Percentiles rank a stretch among this genome's conserved stretches.
Conservation (phyloP, 768 basidiomycete genomes). For the Serendipita indica region DNA sequence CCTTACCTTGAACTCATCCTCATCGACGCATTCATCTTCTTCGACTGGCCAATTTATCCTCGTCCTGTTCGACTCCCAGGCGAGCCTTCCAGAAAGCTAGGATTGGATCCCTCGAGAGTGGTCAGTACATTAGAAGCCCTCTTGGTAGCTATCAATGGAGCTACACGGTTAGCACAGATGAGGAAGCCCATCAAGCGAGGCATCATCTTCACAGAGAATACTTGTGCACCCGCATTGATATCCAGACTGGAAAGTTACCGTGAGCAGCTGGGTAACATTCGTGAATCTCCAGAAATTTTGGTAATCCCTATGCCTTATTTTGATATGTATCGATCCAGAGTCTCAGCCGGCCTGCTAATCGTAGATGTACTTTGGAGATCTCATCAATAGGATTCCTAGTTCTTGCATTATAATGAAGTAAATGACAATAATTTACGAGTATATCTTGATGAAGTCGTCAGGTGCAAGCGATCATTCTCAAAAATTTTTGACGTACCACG, state of each 20-base stretch:
- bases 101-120: neutral
- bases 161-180: too few species aligned
- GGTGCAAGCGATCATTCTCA: neutral
- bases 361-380: neutral
- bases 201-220: neutral
- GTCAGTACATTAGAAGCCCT: neutral
- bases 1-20: neutral
- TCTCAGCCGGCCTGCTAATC: neutral
- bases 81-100: neutral
- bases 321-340: neutral
- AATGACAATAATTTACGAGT: neutral
- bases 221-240: neutral
- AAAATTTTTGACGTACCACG: neutral
- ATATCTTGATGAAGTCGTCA: neutral
- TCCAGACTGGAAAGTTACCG: neutral
- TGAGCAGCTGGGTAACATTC: neutral
- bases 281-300: neutral
- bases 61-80: neutral
- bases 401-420: neutral
- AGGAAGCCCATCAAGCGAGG: neutral
- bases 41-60: neutral
- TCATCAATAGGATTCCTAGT: neutral
- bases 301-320: constrained; percentile 1
- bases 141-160: neutral
- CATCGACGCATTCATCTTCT: neutral